A percentile compares a stretch with the other conserved stretches of the same genome.
These are phyloP conservation scores for Xylariomycetidae sp. DNA, from an alignment of 2,329 filamentous ascomycete species.

Conservation along the genomic window DNA sequence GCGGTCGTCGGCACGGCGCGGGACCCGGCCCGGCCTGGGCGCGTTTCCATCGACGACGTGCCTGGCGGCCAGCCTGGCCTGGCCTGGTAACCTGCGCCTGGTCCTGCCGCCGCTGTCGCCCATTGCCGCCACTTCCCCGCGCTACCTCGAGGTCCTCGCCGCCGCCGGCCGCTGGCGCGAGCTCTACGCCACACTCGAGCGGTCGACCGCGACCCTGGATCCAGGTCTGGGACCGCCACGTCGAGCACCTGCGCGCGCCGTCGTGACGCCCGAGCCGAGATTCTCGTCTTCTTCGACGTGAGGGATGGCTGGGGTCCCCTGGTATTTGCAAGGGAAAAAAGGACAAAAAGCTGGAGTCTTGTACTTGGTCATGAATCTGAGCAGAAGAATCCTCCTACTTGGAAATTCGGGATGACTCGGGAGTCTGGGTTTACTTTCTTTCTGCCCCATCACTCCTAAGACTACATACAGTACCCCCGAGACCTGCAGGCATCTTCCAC, in stretches of 20 bases:
- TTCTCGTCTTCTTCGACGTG: constrained; percentile 21
- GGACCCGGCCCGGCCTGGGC: constrained; percentile 22
- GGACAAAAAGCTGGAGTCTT: no score
- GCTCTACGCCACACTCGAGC: constrained; percentile 11
- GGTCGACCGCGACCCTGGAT: constrained; percentile 5
- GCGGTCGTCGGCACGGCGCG: constrained; percentile 24
- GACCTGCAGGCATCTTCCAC: no score
- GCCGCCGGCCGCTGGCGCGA: constrained; percentile 16
- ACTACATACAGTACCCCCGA: no score
- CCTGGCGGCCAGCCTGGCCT: no score
- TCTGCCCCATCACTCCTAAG: no score
- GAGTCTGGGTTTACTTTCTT: no score
- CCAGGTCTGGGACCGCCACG: constrained; percentile 17
- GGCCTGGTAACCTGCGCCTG: no score
- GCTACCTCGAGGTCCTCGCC: constrained; percentile 13
- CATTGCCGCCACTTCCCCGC: constrained; percentile 12
- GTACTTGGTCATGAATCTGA: no score
- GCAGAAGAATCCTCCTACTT: no score
- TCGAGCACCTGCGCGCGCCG: constrained; percentile 18
- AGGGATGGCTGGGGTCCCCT: constrained; percentile 18
- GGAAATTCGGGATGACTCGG: no score
- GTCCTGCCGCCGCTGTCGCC: constrained; percentile 5
- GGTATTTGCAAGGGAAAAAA: no score
- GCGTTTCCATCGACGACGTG: constrained; percentile 18
- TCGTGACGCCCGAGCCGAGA: constrained; percentile 16